Evolutionary conservation across 257 asterid genomes (phyloP).

Genomic region (Gentiana macrophylla): DNA sequence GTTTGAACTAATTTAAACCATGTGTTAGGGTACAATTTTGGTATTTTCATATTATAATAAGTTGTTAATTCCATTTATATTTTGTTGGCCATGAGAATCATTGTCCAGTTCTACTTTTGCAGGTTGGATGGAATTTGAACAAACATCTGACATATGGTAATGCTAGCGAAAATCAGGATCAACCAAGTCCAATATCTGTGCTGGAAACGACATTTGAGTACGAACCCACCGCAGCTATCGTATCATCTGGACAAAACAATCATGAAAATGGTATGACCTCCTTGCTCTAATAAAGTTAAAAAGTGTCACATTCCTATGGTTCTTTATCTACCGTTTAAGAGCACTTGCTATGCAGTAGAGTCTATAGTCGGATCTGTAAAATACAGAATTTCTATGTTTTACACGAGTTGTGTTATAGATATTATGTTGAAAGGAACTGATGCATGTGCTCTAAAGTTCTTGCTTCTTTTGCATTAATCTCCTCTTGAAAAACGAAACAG

Average conservation of each 20-base stretch:
- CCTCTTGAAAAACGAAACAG: conserved; percentile 22
- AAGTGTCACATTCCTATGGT: not conserved
- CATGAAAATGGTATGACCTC: conserved; percentile 37
- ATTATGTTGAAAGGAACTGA: too few species aligned
- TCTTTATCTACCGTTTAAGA: conserved; percentile 1
- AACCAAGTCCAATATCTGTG: conserved; percentile 91
- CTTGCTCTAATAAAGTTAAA: not conserved
- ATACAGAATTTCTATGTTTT: conserved; percentile 2
- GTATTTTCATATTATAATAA: not conserved
- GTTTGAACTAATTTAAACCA: not conserved
- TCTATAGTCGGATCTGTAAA: not conserved
- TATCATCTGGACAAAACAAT: conserved; percentile 32
- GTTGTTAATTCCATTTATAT: not conserved
- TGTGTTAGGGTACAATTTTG: not conserved
- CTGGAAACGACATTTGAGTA: conserved; percentile 63
- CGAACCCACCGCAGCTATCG: conserved; percentile 30
- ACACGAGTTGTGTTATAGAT: not conserved
- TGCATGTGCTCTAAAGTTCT: not conserved
- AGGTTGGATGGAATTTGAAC: conserved; percentile 26
- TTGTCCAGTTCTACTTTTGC: conserved; percentile 15
- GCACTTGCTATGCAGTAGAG: too few species aligned
- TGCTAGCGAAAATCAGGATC: conserved; percentile 63
- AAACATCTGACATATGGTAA: conserved; percentile 31
- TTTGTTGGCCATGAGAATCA: not conserved
- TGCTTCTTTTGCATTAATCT: not conserved